Conservation (phyloP, 2,329 filamentous ascomycete genomes). For the Venturia nashicola region DNA sequence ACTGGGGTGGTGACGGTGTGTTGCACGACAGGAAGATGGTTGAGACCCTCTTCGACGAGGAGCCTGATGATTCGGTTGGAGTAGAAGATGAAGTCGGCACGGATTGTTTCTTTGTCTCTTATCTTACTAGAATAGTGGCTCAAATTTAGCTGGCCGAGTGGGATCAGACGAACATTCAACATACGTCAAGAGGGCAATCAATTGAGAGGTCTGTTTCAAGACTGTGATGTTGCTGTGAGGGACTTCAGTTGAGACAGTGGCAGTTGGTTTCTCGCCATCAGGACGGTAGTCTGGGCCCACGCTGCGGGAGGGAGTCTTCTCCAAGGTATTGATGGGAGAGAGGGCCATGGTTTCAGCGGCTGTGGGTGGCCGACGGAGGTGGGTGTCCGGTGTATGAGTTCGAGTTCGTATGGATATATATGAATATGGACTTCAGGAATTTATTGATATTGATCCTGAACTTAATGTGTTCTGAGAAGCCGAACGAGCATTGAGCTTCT, state of each 20-base stretch:
- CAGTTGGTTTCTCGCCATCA: conserved; percentile 66
- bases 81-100: conserved; percentile 98
- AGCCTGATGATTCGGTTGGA: conserved; percentile 96
- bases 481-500: too few relatives aligned
- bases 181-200: conserved; percentile 95
- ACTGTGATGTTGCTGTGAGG: conserved; percentile 79
- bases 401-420: not conserved
- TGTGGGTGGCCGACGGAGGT: not conserved
- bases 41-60: conserved; percentile 91
- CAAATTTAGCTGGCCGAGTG: not conserved
- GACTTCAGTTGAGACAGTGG: conserved; percentile 77
- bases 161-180: conserved; percentile 26
- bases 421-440: too few relatives aligned
- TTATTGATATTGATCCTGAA: too few relatives aligned
- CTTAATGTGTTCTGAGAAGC: too few relatives aligned
- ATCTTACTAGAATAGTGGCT: conserved; percentile 58
- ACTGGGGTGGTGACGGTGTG: conserved; percentile 86
- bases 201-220: conserved; percentile 83
- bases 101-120: conserved; percentile 75
- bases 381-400: not conserved
- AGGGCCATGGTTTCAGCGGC: not conserved
- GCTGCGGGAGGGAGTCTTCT: conserved; percentile 6
- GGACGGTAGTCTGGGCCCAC: conserved; percentile 72
- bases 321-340: not conserved
- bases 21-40: conserved; percentile 85